These are phyloP conservation scores for Oxyria digyna DNA, from an alignment of 148 eudicot species.

Conservation along the genomic window DNA sequence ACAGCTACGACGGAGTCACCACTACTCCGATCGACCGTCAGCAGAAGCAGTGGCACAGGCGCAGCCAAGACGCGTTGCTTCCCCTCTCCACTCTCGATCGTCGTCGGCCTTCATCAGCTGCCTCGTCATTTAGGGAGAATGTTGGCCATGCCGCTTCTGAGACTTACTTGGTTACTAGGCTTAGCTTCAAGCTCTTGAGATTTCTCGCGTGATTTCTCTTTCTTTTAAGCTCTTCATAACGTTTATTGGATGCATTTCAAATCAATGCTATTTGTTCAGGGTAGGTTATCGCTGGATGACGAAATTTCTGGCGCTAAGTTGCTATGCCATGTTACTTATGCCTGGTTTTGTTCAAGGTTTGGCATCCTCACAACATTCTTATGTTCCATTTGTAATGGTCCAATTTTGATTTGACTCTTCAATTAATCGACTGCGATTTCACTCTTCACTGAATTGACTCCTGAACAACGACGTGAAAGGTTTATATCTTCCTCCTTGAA, in stretches of 20 bases:
- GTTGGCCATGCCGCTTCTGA: constrained; percentile 20
- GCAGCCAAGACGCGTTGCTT: constrained; percentile 29
- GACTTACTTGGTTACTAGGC: constrained; percentile 18
- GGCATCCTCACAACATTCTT: constrained; percentile 9
- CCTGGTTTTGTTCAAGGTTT: constrained; percentile 69
- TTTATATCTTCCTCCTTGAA: too few relatives aligned
- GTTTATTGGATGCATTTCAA: neutral
- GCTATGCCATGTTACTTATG: constrained; percentile 42
- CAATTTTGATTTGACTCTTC: too few relatives aligned
- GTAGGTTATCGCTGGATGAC: constrained; percentile 59
- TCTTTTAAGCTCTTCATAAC: neutral
- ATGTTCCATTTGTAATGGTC: neutral
- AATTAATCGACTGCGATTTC: too few relatives aligned
- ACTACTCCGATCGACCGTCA: neutral
- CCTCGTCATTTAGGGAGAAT: constrained; percentile 15
- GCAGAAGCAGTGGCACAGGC: constrained; percentile 27
- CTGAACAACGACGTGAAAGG: too few relatives aligned
- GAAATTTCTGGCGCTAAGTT: constrained; percentile 50
- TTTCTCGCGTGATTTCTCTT: constrained; percentile 27
- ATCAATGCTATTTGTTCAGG: constrained; percentile 34
- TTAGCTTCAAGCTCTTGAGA: constrained; percentile 24
- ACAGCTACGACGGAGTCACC: constrained; percentile 19
- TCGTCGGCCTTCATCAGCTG: neutral
- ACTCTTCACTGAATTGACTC: too few relatives aligned
- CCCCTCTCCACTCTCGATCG: constrained; percentile 14